Percentiles rank a stretch among this genome's conserved stretches.
These are phyloP conservation scores for Metarhizium anisopliae DNA, from an alignment of 2,329 filamentous ascomycete genomes.

Conservation along the genomic window DNA sequence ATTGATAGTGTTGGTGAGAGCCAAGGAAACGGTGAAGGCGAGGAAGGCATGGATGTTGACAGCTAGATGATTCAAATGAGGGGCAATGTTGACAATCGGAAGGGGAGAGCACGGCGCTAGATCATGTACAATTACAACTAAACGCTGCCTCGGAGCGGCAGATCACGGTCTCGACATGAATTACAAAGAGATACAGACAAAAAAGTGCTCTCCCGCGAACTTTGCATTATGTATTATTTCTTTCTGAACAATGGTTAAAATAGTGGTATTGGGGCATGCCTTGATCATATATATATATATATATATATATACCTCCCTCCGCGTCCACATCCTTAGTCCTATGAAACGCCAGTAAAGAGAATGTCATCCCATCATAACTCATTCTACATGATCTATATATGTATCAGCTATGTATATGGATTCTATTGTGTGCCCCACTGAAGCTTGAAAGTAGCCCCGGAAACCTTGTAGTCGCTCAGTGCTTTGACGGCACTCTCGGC, in stretches of 20 bases:
- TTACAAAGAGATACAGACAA: background rate
- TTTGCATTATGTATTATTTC: background rate
- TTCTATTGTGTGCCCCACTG: slow-evolving; percentile 64
- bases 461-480: slow-evolving; percentile 66
- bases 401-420: background rate
- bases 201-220: background rate
- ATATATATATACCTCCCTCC: background rate
- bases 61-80: slow-evolving; percentile 14
- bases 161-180: background rate
- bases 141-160: slow-evolving; percentile 11
- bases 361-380: background rate
- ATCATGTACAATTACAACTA: slow-evolving; percentile 26
- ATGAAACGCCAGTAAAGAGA: background rate
- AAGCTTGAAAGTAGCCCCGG: slow-evolving; percentile 67
- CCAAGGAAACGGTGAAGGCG: slow-evolving; percentile 32
- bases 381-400: background rate
- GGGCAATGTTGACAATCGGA: background rate
- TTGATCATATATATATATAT: too few species aligned
- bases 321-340: background rate
- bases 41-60: slow-evolving; percentile 29
- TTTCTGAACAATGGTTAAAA: background rate
- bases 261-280: too few species aligned
- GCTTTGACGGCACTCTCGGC: slow-evolving; percentile 63
- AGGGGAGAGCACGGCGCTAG: slow-evolving; percentile 13
- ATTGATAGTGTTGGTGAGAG: slow-evolving; percentile 63